Percentiles rank a stretch among this genome's conserved stretches.
Conservation (phyloP, 2,329 filamentous ascomycete genomes). For the Elsinoe australis region DNA sequence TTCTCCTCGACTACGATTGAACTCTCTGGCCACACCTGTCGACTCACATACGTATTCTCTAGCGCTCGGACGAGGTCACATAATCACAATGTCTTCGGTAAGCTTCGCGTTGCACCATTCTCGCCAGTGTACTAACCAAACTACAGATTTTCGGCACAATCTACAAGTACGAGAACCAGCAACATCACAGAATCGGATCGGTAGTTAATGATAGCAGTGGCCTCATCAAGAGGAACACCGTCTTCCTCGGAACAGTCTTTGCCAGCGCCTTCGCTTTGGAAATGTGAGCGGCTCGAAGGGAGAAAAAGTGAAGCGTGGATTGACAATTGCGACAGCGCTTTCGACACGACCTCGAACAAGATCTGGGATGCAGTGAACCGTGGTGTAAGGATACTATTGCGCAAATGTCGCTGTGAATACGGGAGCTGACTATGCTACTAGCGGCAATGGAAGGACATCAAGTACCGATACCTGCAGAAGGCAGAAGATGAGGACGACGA, state of each 20-base stretch:
- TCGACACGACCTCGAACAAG: slow-evolving; percentile 72
- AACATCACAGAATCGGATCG: background rate
- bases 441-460: slow-evolving; percentile 99
- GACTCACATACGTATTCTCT: slow-evolving; percentile 18
- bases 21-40: slow-evolving; percentile 1
- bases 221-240: slow-evolving; percentile 77
- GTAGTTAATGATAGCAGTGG: slow-evolving; percentile 48
- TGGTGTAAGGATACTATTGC: slow-evolving; percentile 59
- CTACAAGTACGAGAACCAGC: slow-evolving; percentile 41
- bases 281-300: slow-evolving; percentile 57
- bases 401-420: background rate
- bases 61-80: background rate
- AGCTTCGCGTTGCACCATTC: slow-evolving; percentile 25
- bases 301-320: background rate
- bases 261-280: slow-evolving; percentile 81
- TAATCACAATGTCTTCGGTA: slow-evolving; percentile 52
- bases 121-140: slow-evolving; percentile 28
- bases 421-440: slow-evolving; percentile 38
- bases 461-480: slow-evolving; percentile 65
- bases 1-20: background rate
- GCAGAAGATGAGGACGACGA: slow-evolving; percentile 49
- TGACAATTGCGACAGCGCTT: slow-evolving; percentile 55
- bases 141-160: slow-evolving; percentile 42
- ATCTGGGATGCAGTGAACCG: slow-evolving; percentile 88
- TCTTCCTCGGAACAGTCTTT: slow-evolving; percentile 84